These are phyloP conservation scores for Syzygium aromaticum DNA, from an alignment of 345 rosid species.

Conservation along the genomic window DNA sequence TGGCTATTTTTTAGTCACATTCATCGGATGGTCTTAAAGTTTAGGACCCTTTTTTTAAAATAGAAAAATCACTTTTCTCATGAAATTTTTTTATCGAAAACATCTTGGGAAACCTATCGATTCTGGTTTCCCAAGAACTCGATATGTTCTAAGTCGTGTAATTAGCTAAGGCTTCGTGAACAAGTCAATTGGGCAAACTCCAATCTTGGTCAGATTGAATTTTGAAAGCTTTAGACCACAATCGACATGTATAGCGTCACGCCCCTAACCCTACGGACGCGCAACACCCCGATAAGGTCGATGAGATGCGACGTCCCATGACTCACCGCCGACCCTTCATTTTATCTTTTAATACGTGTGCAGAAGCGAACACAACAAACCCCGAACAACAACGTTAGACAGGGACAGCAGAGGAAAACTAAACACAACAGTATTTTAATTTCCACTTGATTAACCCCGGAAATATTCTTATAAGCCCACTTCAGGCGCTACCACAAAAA, in stretches of 20 bases:
- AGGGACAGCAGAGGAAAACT: no score
- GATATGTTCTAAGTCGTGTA: background rate
- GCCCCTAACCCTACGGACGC: no score
- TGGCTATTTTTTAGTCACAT: background rate
- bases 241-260: background rate
- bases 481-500: no score
- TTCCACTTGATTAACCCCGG: no score
- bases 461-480: no score
- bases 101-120: background rate
- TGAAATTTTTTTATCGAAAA: background rate
- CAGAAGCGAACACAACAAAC: no score
- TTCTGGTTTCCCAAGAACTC: background rate
- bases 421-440: no score
- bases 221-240: background rate
- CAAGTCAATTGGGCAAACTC: background rate
- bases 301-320: no score
- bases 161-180: background rate
- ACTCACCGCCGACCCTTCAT: no score
- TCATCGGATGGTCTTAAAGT: background rate
- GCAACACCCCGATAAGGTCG: no score
- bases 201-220: background rate
- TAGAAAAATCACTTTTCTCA: background rate
- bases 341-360: no score
- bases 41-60: background rate
- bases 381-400: no score